Evolutionary conservation across 2,329 filamentous ascomycete species (phyloP).

Genomic region (Trichoderma harzianum): DNA sequence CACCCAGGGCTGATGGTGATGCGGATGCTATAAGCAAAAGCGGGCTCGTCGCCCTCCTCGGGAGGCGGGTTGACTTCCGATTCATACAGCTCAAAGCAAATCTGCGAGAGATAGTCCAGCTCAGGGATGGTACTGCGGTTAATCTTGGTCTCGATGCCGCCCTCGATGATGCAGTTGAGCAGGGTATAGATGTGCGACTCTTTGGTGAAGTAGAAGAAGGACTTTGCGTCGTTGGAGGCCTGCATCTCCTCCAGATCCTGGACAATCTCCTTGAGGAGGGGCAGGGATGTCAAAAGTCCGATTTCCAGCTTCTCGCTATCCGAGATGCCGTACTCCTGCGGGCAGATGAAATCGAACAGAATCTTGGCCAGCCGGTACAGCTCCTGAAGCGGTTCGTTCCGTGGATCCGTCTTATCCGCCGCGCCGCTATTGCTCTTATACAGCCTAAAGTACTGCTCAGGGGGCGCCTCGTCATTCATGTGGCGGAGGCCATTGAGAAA

Average conservation of each 20-base stretch:
- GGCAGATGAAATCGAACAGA: conserved; percentile 96
- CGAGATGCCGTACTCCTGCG: conserved; percentile 95
- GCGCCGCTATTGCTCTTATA: conserved; percentile 70
- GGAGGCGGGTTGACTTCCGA: conserved; percentile 67
- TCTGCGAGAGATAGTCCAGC: conserved; percentile 94
- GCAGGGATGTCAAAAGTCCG: conserved; percentile 87
- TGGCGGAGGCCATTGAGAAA: conserved; percentile 54
- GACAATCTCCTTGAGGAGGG: conserved; percentile 93
- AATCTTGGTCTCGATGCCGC: conserved; percentile 95
- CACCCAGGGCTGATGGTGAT: conserved; percentile 95
- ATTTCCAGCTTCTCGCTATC: conserved; percentile 98
- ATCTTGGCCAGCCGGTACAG: conserved; percentile 92
- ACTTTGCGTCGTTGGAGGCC: conserved; percentile 88
- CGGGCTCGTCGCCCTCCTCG: conserved; percentile 55
- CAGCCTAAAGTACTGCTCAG: conserved; percentile 82
- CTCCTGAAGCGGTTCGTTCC: conserved; percentile 85
- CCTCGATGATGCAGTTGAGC: conserved; percentile 95
- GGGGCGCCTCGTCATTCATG: conserved; percentile 52
- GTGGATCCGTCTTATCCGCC: conserved; percentile 70
- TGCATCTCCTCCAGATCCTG: conserved; percentile 96
- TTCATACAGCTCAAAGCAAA: conserved; percentile 97
- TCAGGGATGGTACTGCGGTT: conserved; percentile 92
- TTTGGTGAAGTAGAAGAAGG: conserved; percentile 98
- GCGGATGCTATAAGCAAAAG: conserved; percentile 91
- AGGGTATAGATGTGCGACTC: conserved; percentile 98